Conservation (phyloP, 495 filamentous ascomycete genomes). For the Tuber brumale region DNA sequence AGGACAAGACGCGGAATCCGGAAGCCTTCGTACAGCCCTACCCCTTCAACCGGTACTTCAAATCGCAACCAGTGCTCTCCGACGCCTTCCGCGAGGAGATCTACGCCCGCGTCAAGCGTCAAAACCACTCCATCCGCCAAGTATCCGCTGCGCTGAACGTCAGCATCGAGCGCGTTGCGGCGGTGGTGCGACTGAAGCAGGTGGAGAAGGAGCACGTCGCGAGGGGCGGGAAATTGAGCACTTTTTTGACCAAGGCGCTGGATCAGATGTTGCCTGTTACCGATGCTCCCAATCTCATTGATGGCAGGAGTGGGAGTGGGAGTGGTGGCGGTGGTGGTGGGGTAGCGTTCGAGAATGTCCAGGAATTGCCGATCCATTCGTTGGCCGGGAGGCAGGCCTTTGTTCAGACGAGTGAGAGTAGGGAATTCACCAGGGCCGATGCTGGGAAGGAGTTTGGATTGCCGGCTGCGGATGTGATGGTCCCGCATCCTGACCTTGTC, state of each 20-base stretch:
- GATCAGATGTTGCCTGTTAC: slow-evolving; percentile 71
- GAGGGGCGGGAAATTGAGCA: slow-evolving; percentile 70
- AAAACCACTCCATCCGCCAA: slow-evolving; percentile 63
- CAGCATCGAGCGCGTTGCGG: slow-evolving; percentile 79
- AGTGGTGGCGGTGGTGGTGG: too few species aligned
- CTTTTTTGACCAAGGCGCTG: slow-evolving; percentile 67
- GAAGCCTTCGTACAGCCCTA: slow-evolving; percentile 51
- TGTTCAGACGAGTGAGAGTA: slow-evolving; percentile 81
- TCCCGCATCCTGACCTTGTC: slow-evolving; percentile 82
- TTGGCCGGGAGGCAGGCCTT: slow-evolving; percentile 78
- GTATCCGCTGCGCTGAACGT: slow-evolving; percentile 73
- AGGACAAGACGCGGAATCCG: slow-evolving; percentile 11
- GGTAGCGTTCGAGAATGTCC: slow-evolving; percentile 71
- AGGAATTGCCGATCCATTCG: slow-evolving; percentile 79
- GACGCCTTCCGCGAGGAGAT: slow-evolving; percentile 70
- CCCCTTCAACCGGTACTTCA: slow-evolving; percentile 66
- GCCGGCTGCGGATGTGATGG: slow-evolving; percentile 74
- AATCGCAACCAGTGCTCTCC: slow-evolving; percentile 66
- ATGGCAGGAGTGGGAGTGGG: slow-evolving; percentile 18
- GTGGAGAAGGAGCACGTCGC: slow-evolving; percentile 59
- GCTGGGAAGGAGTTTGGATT: slow-evolving; percentile 82
- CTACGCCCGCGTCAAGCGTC: slow-evolving; percentile 56
- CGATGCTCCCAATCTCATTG: slow-evolving; percentile 39
- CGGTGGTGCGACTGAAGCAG: slow-evolving; percentile 79
- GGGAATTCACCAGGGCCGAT: slow-evolving; percentile 79